Evolutionary conservation across 2,329 filamentous ascomycete species (phyloP).

Genomic region (Sphaceloma murrayae): DNA sequence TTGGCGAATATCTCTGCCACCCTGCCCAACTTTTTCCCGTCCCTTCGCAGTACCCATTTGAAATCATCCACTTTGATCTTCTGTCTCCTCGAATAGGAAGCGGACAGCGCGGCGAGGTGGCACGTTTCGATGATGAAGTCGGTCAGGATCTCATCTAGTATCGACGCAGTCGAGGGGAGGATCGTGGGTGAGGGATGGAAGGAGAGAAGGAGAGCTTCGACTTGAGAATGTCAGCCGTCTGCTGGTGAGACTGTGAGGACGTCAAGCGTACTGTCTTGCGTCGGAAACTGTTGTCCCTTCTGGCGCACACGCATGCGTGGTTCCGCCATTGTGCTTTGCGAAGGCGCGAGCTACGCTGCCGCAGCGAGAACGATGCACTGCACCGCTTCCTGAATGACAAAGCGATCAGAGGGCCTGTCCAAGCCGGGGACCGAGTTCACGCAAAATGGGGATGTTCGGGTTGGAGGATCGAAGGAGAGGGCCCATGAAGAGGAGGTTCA

Average conservation of each 20-base stretch:
- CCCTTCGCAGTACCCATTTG: slow-evolving; percentile 81
- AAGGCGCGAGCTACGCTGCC: too few relatives aligned
- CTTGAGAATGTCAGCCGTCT: slow-evolving; percentile 34
- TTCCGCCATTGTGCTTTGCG: slow-evolving; percentile 39
- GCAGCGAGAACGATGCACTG: too few relatives aligned
- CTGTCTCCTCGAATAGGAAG: slow-evolving; percentile 76
- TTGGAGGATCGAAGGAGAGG: background rate
- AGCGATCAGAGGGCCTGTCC: too few relatives aligned
- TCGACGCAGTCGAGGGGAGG: slow-evolving; percentile 71
- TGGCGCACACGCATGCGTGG: slow-evolving; percentile 40
- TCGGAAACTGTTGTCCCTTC: slow-evolving; percentile 39
- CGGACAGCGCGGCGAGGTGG: slow-evolving; percentile 77
- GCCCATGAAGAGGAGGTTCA: too few relatives aligned
- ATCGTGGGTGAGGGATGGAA: slow-evolving; percentile 71
- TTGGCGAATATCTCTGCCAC: slow-evolving; percentile 84
- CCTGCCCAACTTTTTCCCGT: slow-evolving; percentile 75
- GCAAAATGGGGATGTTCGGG: background rate
- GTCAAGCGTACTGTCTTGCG: slow-evolving; percentile 32
- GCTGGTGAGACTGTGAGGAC: background rate
- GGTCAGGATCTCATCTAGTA: slow-evolving; percentile 90
- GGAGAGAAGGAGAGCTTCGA: slow-evolving; percentile 65
- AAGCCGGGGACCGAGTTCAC: too few relatives aligned
- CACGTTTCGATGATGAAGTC: slow-evolving; percentile 94
- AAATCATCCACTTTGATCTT: slow-evolving; percentile 99
- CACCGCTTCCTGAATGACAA: too few relatives aligned